Conservation (phyloP, 2,329 filamentous ascomycete genomes). For the Cryphonectria radicalis region DNA sequence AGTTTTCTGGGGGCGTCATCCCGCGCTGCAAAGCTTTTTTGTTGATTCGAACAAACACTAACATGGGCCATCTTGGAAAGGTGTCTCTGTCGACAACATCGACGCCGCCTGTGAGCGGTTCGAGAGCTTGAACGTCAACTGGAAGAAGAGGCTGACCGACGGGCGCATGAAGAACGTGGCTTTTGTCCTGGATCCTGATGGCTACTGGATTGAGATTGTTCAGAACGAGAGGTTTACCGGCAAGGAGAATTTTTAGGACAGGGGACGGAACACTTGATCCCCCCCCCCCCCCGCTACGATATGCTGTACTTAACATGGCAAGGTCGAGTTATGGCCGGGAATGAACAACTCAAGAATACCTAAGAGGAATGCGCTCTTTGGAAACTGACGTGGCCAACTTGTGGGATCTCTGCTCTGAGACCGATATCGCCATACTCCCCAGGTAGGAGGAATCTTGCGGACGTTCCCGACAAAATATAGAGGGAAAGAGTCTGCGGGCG, state of each 20-base stretch:
- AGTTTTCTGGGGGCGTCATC: conserved; percentile 38
- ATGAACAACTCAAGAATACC: neutral
- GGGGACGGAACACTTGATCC: neutral
- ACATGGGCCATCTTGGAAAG: conserved; percentile 43
- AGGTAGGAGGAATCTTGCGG: neutral
- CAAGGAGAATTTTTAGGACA: conserved; percentile 56
- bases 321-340: neutral
- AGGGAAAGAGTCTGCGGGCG: neutral
- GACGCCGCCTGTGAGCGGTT: conserved; percentile 85
- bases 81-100: conserved; percentile 84
- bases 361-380: neutral
- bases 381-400: neutral
- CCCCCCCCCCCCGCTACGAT: neutral
- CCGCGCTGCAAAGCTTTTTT: neutral
- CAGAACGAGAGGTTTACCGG: conserved; percentile 74
- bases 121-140: conserved; percentile 78
- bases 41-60: neutral
- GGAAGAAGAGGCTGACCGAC: conserved; percentile 95
- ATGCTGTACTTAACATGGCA: neutral
- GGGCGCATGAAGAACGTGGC: conserved; percentile 93
- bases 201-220: conserved; percentile 80
- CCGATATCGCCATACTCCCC: neutral
- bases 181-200: conserved; percentile 86
- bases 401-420: neutral
- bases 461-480: neutral